Conservation (phyloP, 805 yeast species). For the Henningerozyma blattae region DNA sequence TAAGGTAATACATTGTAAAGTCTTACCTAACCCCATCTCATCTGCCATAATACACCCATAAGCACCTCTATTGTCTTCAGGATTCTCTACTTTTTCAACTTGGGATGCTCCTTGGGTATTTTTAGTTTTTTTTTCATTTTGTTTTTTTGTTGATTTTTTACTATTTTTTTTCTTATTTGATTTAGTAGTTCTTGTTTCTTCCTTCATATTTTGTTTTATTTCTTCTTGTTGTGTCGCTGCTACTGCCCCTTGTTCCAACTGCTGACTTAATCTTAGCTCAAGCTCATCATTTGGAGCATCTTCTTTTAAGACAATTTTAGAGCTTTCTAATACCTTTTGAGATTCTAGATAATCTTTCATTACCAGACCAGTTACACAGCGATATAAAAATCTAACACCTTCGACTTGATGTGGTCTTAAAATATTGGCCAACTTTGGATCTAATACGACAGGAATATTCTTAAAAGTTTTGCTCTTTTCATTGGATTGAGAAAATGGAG, state of each 20-base stretch:
- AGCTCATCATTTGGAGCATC: not conserved
- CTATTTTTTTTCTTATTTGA: not conserved
- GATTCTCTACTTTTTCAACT: not conserved
- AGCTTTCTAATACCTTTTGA: conserved; percentile 3
- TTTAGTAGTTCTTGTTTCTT: not conserved
- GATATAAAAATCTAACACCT: conserved; percentile 82
- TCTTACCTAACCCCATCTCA: conserved; percentile 92
- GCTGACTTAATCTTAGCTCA: not conserved
- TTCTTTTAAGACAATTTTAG: not conserved
- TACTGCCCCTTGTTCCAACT: not conserved
- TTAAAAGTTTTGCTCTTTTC: conserved; percentile 40
- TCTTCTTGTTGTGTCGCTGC: not conserved
- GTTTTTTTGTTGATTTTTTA: not conserved
- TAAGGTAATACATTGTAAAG: conserved; percentile 76
- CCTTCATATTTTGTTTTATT: not conserved
- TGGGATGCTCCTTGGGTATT: not conserved
- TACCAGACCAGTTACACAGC: conserved; percentile 81
- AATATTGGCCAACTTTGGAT: conserved; percentile 73
- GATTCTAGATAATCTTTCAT: conserved; percentile 26
- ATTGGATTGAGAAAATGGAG: conserved; percentile 36
- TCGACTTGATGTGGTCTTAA: conserved; percentile 94
- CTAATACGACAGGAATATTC: conserved; percentile 91
- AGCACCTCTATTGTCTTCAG: conserved; percentile 49
- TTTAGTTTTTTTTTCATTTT: conserved; percentile 1
- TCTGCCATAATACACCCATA: conserved; percentile 98